Percentiles rank a stretch among this genome's conserved stretches.
phyloP scores from a whole-genome alignment of 768 basidiomycete species.

The Asterophora lycoperdoides region DNA sequence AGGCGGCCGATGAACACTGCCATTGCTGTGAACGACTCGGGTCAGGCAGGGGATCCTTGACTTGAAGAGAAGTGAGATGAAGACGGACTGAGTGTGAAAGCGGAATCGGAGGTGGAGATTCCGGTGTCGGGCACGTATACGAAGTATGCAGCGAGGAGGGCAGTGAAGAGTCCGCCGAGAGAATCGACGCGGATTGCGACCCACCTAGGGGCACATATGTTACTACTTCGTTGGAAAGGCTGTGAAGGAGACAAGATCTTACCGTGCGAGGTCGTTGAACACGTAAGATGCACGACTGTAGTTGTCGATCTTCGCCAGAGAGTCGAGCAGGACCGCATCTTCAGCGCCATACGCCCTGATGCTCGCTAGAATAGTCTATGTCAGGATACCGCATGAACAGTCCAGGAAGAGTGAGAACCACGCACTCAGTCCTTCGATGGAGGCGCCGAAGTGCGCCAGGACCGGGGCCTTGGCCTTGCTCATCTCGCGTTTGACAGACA shows the following conservation, averaged over 20 bases:
- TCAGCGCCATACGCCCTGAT: conserved; percentile 66
- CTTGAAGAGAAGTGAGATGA: neutral
- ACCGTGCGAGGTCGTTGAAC: conserved; percentile 40
- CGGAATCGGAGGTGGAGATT: conserved; percentile 10
- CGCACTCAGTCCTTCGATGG: conserved; percentile 52
- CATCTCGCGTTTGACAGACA: conserved; percentile 44
- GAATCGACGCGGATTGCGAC: conserved; percentile 48
- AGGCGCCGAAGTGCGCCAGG: conserved; percentile 40
- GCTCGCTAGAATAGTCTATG: conserved; percentile 28
- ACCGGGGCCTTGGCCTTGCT: conserved; percentile 34
- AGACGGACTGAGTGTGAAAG: conserved; percentile 13
- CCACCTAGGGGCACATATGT: conserved; percentile 29
- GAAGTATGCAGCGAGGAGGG: conserved; percentile 48
- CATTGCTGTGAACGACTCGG: neutral
- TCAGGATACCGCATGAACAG: neutral
- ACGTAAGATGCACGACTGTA: conserved; percentile 41
- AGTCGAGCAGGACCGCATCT: conserved; percentile 37
- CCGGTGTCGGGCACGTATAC: conserved; percentile 47
- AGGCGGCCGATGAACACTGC: conserved; percentile 47
- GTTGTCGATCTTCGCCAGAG: conserved; percentile 46
- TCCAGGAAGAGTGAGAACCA: neutral
- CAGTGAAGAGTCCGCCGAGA: conserved; percentile 51
- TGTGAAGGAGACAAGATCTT: neutral
- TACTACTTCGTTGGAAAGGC: neutral
- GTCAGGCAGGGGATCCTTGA: too few species aligned